Conservation (phyloP, 768 basidiomycete species). For the Kwoniella sp. region DNA sequence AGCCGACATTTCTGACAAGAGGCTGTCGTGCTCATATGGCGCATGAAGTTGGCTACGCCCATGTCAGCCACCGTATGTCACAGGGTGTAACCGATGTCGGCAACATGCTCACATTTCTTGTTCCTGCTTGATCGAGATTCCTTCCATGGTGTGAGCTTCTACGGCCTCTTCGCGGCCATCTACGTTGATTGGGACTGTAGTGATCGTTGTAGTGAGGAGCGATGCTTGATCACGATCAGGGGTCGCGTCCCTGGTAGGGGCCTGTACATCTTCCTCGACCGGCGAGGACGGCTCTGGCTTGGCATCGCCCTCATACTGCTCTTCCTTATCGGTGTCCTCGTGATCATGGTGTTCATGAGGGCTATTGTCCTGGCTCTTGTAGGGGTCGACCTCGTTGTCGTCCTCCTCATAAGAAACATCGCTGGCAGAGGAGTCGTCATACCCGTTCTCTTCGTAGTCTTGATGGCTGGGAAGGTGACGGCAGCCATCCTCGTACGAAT, state of each 20-base stretch:
- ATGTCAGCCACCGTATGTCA: too few species aligned
- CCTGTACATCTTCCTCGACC: slow-evolving; percentile 6
- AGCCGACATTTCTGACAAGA: too few species aligned
- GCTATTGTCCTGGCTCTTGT: not conserved
- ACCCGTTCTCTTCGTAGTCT: slow-evolving; percentile 3
- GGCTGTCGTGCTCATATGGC: too few species aligned
- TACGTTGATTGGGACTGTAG: too few species aligned
- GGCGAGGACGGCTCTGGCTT: not conserved
- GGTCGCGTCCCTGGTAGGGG: not conserved
- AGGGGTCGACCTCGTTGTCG: not conserved
- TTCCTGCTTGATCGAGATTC: too few species aligned
- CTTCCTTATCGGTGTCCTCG: not conserved
- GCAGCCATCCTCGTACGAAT: not conserved
- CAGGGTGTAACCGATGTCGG: too few species aligned
- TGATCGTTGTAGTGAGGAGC: too few species aligned
- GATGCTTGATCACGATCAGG: not conserved
- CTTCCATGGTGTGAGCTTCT: too few species aligned
- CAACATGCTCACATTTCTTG: too few species aligned
- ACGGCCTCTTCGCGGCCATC: too few species aligned
- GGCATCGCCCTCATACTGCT: not conserved
- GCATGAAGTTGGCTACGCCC: too few species aligned
- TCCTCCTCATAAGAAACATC: slow-evolving; percentile 1
- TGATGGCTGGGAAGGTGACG: not conserved
- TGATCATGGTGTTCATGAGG: too few species aligned
- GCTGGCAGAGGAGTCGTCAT: slow-evolving; percentile 1